Conservation (phyloP, 73 alveolate species). For the Breviolum minutum region DNA sequence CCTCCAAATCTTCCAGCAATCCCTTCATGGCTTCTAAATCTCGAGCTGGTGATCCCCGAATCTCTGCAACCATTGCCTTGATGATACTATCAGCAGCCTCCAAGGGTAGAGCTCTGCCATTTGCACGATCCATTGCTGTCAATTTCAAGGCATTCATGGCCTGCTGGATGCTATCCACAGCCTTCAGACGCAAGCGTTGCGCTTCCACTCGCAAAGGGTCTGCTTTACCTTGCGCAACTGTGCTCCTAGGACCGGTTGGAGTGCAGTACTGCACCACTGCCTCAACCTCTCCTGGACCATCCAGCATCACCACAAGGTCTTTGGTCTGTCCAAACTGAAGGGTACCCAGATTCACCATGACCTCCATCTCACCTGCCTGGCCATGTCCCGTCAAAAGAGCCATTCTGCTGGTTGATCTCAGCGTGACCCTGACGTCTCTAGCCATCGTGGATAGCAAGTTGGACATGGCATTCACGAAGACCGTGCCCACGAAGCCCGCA, state of each 20-base stretch:
- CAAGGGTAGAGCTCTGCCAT: conserved; percentile 48
- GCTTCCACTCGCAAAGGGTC: neutral
- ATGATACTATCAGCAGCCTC: conserved; percentile 28
- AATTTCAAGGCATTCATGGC: conserved; percentile 74
- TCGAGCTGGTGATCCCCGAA: neutral
- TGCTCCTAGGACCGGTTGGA: neutral
- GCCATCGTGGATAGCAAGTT: conserved; percentile 79
- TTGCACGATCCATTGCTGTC: conserved; percentile 89
- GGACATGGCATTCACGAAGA: conserved; percentile 81
- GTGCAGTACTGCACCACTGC: conserved; percentile 36
- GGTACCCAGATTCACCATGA: conserved; percentile 45
- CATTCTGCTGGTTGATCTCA: conserved; percentile 7
- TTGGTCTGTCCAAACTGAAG: conserved; percentile 76
- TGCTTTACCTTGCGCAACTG: neutral
- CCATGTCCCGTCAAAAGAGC: neutral
- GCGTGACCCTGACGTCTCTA: conserved; percentile 47
- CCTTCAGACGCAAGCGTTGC: conserved; percentile 68
- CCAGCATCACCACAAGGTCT: conserved; percentile 59
- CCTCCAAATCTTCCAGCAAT: conserved; percentile 74
- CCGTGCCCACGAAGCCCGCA: conserved; percentile 92
- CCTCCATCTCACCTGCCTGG: neutral
- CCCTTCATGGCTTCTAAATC: conserved; percentile 37
- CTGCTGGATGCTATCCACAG: conserved; percentile 79
- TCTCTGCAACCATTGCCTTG: conserved; percentile 75
- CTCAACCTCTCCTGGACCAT: conserved; percentile 20